Conservation (phyloP, 2,329 filamentous ascomycete genomes). For the Aureobasidium sp. region DNA sequence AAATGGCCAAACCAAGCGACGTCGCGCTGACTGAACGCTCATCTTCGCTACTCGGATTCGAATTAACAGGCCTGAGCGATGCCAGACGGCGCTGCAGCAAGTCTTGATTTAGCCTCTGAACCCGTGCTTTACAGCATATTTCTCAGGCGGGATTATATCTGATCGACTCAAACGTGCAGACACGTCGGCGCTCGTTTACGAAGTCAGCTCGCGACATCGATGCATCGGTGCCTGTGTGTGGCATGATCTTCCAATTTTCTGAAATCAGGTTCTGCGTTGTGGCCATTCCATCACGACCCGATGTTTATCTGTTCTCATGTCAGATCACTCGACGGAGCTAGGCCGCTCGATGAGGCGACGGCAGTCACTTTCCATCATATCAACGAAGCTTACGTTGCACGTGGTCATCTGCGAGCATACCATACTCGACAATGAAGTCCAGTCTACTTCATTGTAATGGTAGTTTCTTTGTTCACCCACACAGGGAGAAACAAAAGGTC, state of each 20-base stretch:
- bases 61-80: neutral
- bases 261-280: neutral
- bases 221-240: neutral
- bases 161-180: no score
- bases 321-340: neutral
- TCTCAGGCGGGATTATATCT: neutral
- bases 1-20: conserved; percentile 17
- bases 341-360: neutral
- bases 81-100: neutral
- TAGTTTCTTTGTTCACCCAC: neutral
- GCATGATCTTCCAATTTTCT: neutral
- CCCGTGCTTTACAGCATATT: neutral
- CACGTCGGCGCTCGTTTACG: neutral
- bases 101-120: neutral
- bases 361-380: neutral
- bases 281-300: neutral
- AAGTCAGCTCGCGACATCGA: neutral
- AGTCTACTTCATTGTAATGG: neutral
- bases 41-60: neutral
- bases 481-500: neutral
- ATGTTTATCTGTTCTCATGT: neutral
- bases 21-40: conserved; percentile 15
- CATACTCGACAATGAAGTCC: neutral
- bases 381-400: neutral
- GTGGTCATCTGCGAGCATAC: neutral